Evolutionary conservation across 2,329 filamentous ascomycete species (phyloP).

Genomic region (Fusarium sp.): DNA sequence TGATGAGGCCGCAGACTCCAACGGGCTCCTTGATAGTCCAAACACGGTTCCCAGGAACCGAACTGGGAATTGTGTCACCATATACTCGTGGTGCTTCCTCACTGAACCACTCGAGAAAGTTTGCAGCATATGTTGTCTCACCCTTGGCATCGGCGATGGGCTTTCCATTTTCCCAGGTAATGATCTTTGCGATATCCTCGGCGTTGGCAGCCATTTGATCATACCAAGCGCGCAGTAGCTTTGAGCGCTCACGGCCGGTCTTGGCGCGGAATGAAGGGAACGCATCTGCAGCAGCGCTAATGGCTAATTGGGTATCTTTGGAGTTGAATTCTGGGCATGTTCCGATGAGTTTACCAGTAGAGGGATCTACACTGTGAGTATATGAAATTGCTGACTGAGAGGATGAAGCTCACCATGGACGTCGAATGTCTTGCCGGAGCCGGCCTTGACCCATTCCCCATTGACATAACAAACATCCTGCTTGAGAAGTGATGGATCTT

Average conservation of each 20-base stretch:
- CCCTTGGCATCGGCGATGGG: constrained; percentile 78
- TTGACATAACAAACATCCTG: constrained; percentile 85
- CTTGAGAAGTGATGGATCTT: constrained; percentile 84
- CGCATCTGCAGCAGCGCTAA: constrained; percentile 82
- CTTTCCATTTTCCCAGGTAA: constrained; percentile 93
- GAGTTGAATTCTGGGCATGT: constrained; percentile 85
- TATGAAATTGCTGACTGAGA: neutral
- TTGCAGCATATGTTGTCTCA: constrained; percentile 77
- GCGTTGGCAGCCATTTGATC: constrained; percentile 80
- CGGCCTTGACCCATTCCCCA: constrained; percentile 88
- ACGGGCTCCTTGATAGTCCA: constrained; percentile 85
- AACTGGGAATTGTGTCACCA: constrained; percentile 78
- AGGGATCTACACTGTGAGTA: constrained; percentile 69
- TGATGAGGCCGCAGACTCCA: constrained; percentile 84
- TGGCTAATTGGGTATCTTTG: constrained; percentile 81
- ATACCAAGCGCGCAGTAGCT: constrained; percentile 82
- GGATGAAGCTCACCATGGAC: constrained; percentile 67
- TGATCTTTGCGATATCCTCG: constrained; percentile 82
- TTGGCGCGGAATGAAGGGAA: constrained; percentile 75
- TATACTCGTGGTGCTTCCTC: constrained; percentile 80
- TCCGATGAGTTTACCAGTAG: constrained; percentile 82
- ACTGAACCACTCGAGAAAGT: constrained; percentile 83
- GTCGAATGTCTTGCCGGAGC: constrained; percentile 91
- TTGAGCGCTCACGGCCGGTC: constrained; percentile 78
- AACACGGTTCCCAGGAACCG: constrained; percentile 76